A percentile compares a stretch with the other conserved stretches of the same genome.
Conservation (phyloP, 208 protist species). For the Leishmania lainsoni region DNA sequence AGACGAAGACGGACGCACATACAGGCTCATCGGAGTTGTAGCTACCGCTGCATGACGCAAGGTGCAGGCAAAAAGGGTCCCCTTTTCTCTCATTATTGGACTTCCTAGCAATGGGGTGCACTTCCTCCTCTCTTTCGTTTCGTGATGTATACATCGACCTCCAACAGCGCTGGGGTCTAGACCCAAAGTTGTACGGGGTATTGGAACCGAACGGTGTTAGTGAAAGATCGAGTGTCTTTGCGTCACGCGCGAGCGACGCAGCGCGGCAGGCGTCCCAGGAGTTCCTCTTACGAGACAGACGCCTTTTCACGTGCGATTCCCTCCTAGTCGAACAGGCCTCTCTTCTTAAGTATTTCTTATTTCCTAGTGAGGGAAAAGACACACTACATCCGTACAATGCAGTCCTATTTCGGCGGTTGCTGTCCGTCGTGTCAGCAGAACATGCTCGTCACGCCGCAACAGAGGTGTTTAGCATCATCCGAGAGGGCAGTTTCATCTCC, state of each 20-base stretch:
- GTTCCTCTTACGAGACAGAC: neutral
- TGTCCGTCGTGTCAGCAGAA: slow-evolving; percentile 18
- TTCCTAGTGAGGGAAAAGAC: slow-evolving; percentile 14
- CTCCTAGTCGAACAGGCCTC: slow-evolving; percentile 28
- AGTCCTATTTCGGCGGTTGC: slow-evolving; percentile 21
- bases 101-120: slow-evolving; percentile 23
- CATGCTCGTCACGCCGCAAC: slow-evolving; percentile 7
- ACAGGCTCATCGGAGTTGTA: neutral
- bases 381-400: slow-evolving; percentile 18
- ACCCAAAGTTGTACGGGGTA: slow-evolving; percentile 6
- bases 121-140: slow-evolving; percentile 25
- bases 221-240: slow-evolving; percentile 24
- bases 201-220: slow-evolving; percentile 10
- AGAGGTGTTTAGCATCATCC: slow-evolving; percentile 13
- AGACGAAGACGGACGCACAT: neutral
- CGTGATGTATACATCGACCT: slow-evolving; percentile 24
- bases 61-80: neutral
- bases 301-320: slow-evolving; percentile 18
- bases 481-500: slow-evolving; percentile 12
- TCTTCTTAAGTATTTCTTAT: slow-evolving; percentile 3
- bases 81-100: neutral
- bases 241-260: slow-evolving; percentile 9
- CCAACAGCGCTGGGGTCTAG: slow-evolving; percentile 22
- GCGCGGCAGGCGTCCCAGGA: slow-evolving; percentile 18
- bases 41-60: neutral